phyloP scores from a whole-genome alignment of 1,139 yeast genomes.

The Nematodospora anomalae region DNA sequence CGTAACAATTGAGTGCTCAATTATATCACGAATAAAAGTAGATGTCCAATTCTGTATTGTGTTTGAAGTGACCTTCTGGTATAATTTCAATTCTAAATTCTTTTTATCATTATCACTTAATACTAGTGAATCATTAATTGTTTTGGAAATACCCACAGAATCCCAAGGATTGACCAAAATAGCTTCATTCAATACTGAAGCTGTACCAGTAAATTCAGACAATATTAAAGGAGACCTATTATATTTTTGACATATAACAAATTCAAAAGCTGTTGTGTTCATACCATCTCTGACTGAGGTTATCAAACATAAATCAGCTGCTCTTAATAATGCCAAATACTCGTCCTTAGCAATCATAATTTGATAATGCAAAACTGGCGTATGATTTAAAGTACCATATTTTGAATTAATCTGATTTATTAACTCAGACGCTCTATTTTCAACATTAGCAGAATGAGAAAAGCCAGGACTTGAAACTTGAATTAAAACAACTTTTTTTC shows the following conservation, averaged over 20 bases:
- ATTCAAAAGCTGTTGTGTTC: slow-evolving; percentile 93
- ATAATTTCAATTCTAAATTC: slow-evolving; percentile 52
- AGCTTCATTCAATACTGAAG: slow-evolving; percentile 76
- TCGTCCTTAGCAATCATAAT: slow-evolving; percentile 87
- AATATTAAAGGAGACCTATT: slow-evolving; percentile 74
- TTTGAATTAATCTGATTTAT: slow-evolving; percentile 78
- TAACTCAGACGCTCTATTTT: slow-evolving; percentile 76
- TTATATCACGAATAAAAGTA: slow-evolving; percentile 55
- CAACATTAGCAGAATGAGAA: slow-evolving; percentile 59
- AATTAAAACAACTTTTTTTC: slow-evolving; percentile 80
- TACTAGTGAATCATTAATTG: slow-evolving; percentile 67
- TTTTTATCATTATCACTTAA: slow-evolving; percentile 46
- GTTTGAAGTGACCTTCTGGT: slow-evolving; percentile 62
- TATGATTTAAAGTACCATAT: slow-evolving; percentile 74
- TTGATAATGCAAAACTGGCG: slow-evolving; percentile 90
- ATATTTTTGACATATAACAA: slow-evolving; percentile 80
- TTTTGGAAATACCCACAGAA: slow-evolving; percentile 85
- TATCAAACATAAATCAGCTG: slow-evolving; percentile 85
- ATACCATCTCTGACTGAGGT: slow-evolving; percentile 95
- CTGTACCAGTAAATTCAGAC: slow-evolving; percentile 93
- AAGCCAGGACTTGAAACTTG: slow-evolving; percentile 87
- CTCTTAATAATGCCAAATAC: slow-evolving; percentile 81
- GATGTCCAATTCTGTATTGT: slow-evolving; percentile 84
- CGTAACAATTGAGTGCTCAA: slow-evolving; percentile 48
- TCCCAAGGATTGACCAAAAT: slow-evolving; percentile 96